Evolutionary conservation across 2,329 filamentous ascomycete species (phyloP), one percentile per base, ranked within the genome.

Genomic region (Pseudocercospora cruenta): DNA sequence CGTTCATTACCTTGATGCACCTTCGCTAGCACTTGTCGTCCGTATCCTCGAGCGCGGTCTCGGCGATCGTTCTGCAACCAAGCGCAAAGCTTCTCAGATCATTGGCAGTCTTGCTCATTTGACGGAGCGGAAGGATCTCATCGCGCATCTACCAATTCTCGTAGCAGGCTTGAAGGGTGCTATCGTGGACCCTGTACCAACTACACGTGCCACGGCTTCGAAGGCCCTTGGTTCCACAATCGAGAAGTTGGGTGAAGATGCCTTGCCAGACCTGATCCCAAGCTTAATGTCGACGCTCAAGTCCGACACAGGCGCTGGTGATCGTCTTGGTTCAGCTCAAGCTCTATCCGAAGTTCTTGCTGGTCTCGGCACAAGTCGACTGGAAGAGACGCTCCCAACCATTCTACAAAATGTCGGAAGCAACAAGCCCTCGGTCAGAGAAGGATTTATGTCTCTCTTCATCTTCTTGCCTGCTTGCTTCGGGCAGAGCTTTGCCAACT

Each of bases 381-480:
- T 99, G 72, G 95, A 99, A 79, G 96, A 99, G 80, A 98, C 94
- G 4, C 83, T 99, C 54, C 96, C 95, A 45, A 97, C 94, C 12
- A 97, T 99, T 73, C 82, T 99, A 47, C 94, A 98, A 75, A 99
- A 99, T 75, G 94, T 97, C 71, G 90, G 93, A 72, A 98, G 94
- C 74, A 88, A 90, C 72, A 97, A 97, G 80, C 79, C 95, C 19
- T 89, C 93, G 62, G 93, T 99, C 70, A 90, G 95, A 74, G 95
- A 99, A 84, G 95, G 95, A 54, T 99, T 99, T 83, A 99, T 99
- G 95, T 97, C 95, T 7, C 86, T 99, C 47, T 99, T 99, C 81
- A 98, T 99, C 72, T 99, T 97, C 86, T 88, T 99, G 82, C 95
- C 95, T 12, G 95, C 97, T 61, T 99, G 95, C 82, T 99, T 99